Conservation (phyloP, 2,329 filamentous ascomycete genomes). For the Cytospora piceicola region DNA sequence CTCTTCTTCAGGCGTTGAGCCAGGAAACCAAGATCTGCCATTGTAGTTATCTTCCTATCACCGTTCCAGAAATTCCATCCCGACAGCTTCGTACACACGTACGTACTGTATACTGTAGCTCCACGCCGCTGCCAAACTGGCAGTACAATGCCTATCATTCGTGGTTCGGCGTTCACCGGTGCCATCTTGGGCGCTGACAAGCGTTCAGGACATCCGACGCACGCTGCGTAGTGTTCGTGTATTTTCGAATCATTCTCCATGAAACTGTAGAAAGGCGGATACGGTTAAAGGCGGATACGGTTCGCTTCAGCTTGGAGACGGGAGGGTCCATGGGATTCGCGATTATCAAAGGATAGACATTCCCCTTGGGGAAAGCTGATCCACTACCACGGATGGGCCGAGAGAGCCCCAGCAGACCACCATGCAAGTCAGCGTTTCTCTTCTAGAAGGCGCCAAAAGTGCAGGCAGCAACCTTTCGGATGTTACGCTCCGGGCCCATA, state of each 20-base stretch:
- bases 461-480: background rate
- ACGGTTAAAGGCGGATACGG: background rate
- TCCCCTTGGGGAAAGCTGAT: background rate
- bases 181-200: background rate
- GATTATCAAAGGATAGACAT: constrained; percentile 3
- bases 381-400: background rate
- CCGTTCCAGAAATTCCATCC: background rate
- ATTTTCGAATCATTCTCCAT: background rate
- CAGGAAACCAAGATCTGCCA: no score
- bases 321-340: background rate
- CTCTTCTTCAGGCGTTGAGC: no score
- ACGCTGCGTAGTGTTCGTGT: background rate
- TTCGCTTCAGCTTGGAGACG: constrained; percentile 2
- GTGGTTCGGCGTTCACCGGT: constrained; percentile 14
- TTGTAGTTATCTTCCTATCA: no score
- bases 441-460: background rate
- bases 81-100: background rate
- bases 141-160: background rate
- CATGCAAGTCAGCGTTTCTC: background rate
- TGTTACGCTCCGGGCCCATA: background rate
- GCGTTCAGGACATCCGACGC: background rate
- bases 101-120: background rate
- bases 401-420: background rate
- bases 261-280: background rate
- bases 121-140: background rate